Evolutionary conservation across 345 rosid species (phyloP).

Genomic region (Clausena lansium): DNA sequence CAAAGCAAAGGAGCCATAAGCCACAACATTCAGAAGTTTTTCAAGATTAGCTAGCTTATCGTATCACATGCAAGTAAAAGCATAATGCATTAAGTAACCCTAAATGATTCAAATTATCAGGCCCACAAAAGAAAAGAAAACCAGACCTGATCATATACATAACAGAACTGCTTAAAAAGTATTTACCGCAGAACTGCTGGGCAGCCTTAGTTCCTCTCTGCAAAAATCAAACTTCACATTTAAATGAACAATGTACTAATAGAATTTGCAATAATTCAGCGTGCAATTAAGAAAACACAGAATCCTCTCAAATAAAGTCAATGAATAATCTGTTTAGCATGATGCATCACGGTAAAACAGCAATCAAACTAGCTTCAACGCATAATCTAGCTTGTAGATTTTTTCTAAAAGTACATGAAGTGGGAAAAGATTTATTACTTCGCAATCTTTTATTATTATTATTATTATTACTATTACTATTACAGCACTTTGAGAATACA

Average conservation of each 20-base stretch:
- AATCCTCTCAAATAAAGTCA: not conserved
- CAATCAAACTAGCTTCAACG: not conserved
- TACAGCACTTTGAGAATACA: not conserved
- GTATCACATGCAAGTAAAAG: not conserved
- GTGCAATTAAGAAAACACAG: not conserved
- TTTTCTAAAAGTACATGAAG: not conserved
- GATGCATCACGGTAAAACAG: not conserved
- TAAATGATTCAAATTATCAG: not conserved
- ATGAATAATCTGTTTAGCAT: not conserved
- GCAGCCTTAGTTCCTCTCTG: conserved; percentile 87
- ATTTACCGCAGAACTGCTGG: conserved; percentile 64
- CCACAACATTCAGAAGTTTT: not conserved
- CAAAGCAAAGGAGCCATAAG: not conserved
- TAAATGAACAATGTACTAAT: conserved; percentile 3
- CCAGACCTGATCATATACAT: conserved; percentile 85
- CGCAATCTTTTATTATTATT: too few relatives aligned
- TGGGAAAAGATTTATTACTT: not conserved
- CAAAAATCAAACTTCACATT: conserved; percentile 24
- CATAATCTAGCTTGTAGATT: not conserved
- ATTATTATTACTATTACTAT: too few relatives aligned
- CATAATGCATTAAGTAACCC: not conserved
- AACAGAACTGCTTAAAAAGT: conserved; percentile 79
- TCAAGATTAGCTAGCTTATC: not conserved
- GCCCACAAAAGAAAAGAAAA: not conserved
- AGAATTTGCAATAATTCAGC: not conserved